phyloP scores from a whole-genome alignment of 1,284 basidiomycete genomes.

The Sporisorium exsertum region DNA sequence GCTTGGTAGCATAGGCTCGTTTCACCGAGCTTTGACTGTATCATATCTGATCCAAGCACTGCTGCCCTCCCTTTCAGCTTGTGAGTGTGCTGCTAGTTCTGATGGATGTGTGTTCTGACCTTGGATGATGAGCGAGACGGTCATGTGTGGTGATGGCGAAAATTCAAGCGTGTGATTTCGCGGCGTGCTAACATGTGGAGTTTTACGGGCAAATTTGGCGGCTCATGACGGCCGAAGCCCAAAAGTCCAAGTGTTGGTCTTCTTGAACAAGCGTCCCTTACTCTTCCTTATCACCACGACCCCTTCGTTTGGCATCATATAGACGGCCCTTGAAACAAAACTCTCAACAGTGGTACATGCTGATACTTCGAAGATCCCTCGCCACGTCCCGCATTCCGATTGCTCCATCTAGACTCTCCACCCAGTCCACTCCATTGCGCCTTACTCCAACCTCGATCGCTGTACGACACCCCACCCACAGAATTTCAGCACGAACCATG shows the following conservation, averaged over 20 bases:
- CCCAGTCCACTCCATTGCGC: not conserved
- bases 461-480: not conserved
- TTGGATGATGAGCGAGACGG: not conserved
- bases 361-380: not conserved
- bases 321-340: not conserved
- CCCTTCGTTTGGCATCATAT: not conserved
- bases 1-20: conserved; percentile 29
- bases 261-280: not conserved
- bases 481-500: conserved; percentile 15
- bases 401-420: not conserved
- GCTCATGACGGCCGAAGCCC: not conserved
- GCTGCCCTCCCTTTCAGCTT: not conserved
- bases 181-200: conserved; percentile 15
- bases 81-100: not conserved
- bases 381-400: not conserved
- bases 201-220: not conserved
- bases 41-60: not conserved
- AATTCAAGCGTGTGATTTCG: not conserved
- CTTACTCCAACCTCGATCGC: not conserved
- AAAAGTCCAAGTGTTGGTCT: conserved; percentile 10
- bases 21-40: not conserved
- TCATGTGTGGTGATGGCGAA: conserved; percentile 5
- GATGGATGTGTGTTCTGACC: not conserved
- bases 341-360: conserved; percentile 3
- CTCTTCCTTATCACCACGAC: conserved; percentile 1